phyloP scores from a whole-genome alignment of 1,284 basidiomycete genomes.

The Athelia sp. region DNA sequence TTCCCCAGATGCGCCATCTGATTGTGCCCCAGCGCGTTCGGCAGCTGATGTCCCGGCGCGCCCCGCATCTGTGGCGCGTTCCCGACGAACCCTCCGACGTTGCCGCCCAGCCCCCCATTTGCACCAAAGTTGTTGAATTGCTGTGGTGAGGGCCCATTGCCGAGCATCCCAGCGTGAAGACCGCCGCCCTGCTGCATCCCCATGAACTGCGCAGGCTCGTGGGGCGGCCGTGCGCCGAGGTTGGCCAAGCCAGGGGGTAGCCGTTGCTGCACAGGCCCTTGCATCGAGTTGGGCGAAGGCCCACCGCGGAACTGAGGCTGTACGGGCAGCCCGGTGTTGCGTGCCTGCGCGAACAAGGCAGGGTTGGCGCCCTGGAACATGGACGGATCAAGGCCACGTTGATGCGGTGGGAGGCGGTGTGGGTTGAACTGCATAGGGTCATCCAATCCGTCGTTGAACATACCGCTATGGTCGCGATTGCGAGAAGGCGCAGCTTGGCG shows the following conservation, averaged over 20 bases:
- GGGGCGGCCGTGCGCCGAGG: constrained; percentile 72
- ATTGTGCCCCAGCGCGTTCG: constrained; percentile 35
- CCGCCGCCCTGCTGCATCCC: constrained; percentile 17
- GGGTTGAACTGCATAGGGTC: constrained; percentile 57
- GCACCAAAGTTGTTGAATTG: constrained; percentile 48
- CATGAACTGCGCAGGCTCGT: constrained; percentile 67
- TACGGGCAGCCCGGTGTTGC: constrained; percentile 46
- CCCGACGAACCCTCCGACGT: constrained; percentile 10
- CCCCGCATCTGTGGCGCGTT: constrained; percentile 44
- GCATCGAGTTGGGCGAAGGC: constrained; percentile 54
- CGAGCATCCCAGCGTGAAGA: constrained; percentile 41
- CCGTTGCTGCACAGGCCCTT: constrained; percentile 46
- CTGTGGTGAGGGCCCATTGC: constrained; percentile 40
- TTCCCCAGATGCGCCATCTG: constrained; percentile 35
- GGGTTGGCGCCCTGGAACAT: constrained; percentile 47
- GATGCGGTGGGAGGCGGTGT: constrained; percentile 49
- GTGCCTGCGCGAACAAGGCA: constrained; percentile 49
- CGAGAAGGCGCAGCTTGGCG: constrained; percentile 59
- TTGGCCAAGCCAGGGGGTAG: constrained; percentile 80
- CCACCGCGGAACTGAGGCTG: constrained; percentile 67
- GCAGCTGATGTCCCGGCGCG: constrained; percentile 45
- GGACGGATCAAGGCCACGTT: constrained; percentile 49
- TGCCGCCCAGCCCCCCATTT: constrained; percentile 29
- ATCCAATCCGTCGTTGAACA: constrained; percentile 58
- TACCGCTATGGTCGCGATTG: constrained; percentile 53